A percentile compares a stretch with the other conserved stretches of the same genome.
Conservation (phyloP, 2,329 filamentous ascomycete species). For the Cladosporium oxysporum region DNA sequence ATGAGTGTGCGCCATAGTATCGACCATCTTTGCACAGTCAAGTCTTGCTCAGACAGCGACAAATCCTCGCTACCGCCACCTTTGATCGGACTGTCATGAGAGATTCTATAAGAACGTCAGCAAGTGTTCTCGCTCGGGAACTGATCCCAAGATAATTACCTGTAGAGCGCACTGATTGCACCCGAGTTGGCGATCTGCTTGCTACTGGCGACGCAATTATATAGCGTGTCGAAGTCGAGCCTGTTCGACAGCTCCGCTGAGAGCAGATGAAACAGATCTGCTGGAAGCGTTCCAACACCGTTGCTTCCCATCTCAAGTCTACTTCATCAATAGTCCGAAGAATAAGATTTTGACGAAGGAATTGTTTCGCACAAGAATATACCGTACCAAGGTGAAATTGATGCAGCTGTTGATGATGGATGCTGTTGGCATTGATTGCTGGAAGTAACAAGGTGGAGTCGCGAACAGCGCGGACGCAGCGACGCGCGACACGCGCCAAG, state of each 20-base stretch:
- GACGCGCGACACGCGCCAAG: conserved; percentile 15
- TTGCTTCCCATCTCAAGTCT: conserved; percentile 14
- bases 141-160: conserved; percentile 43
- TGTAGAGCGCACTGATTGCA: conserved; percentile 64
- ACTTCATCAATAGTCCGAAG: not conserved
- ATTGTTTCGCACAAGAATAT: not conserved
- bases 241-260: conserved; percentile 59
- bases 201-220: conserved; percentile 58
- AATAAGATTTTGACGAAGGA: not conserved
- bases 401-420: conserved; percentile 15
- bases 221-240: conserved; percentile 62
- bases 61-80: conserved; percentile 47
- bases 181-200: conserved; percentile 57
- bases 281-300: conserved; percentile 44
- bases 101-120: conserved; percentile 37
- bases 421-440: conserved; percentile 18
- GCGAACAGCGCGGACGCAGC: conserved; percentile 6
- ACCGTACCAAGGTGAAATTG: not conserved
- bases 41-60: conserved; percentile 45
- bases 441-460: conserved; percentile 6
- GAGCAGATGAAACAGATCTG: conserved; percentile 63
- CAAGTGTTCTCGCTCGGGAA: not conserved
- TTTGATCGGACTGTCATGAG: conserved; percentile 47
- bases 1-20: conserved; percentile 69
- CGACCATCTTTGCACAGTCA: conserved; percentile 59